Evolutionary conservation across 352 stramenopile species (phyloP), one percentile per base, ranked within the genome.

Genomic region (Globisporangium polare): DNA sequence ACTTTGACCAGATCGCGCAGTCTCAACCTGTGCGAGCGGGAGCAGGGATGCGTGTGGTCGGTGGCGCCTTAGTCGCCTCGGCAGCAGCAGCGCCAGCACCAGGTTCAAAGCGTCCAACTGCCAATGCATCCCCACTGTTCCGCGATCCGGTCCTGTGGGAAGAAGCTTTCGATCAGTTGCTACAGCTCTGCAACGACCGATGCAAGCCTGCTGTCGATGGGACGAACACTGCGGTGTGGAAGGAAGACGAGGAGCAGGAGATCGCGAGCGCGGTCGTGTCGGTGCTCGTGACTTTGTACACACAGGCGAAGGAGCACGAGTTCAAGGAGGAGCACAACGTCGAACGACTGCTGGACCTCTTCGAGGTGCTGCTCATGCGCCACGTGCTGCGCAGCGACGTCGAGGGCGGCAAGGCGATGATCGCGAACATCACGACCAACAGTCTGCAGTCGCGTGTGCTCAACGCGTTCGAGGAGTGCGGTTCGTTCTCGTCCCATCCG

Each of bases 1-100:
- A 90, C 60, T 86, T 92, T 27, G 83, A 95, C 26, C 75, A 86
- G 53, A 86, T 90, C 27, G 72, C 78, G 15, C 77, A 83, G 58
- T 86, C 78, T 3, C 78, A 89, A 55, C 85, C 78, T 22, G 80
- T 97, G 22, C 88, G 89, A 46, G 90, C 78, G 18, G 86, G 84
- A 5, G 82, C 90, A 7, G 90, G 90, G 2, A 97, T 97, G 90
- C 86, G 90, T 5, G 85, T 97, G 6, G 89, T 97, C 8, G 87
- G 93, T 31, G 90, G 90, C 10, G 85, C 92, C 8, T 60, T 96
- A 7, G 78, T 90, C 18, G 73, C 83, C 10, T 20, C 56, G 31
- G 7, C 47, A 15, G 31, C 31, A 22, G 46, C 41, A 31, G 29
- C 26, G 9, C 20, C 54, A 9, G 10, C 54, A 6, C 10, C 54